phyloP scores from a whole-genome alignment of 495 filamentous ascomycete species.

The Tuber microsphaerosporum region DNA sequence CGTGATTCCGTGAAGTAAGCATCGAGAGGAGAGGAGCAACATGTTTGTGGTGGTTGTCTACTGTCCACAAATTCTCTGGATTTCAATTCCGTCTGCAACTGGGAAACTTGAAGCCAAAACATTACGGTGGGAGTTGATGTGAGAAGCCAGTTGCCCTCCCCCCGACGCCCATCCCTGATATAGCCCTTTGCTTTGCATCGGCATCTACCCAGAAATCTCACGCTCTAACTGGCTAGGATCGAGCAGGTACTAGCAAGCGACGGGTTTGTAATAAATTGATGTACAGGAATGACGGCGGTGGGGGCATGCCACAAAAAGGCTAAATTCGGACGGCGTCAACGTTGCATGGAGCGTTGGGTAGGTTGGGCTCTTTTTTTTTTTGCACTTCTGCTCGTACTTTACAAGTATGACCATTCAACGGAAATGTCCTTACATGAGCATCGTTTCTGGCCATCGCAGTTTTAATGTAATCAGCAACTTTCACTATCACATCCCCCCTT shows the following conservation, averaged over 20 bases:
- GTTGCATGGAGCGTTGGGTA: not conserved
- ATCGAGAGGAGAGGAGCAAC: not conserved
- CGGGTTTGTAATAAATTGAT: constrained; percentile 4
- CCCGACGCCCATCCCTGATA: not conserved
- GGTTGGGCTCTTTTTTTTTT: not conserved
- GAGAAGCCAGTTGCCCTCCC: not conserved
- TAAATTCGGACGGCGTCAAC: not conserved
- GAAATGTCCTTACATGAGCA: not conserved
- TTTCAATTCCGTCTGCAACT: not conserved
- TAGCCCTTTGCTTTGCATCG: not conserved
- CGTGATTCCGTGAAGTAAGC: not conserved
- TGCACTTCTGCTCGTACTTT: not conserved
- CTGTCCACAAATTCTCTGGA: not conserved
- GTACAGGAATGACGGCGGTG: constrained; percentile 4
- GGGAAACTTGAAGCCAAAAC: not conserved
- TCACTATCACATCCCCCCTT: not conserved
- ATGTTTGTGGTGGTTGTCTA: not conserved
- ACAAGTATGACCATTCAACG: not conserved
- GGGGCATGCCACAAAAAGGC: not conserved
- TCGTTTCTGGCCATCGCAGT: not conserved
- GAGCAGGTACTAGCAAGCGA: not conserved
- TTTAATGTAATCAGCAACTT: not conserved
- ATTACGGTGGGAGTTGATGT: not conserved
- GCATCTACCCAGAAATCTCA: constrained; percentile 2
- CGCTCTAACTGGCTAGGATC: not conserved